phyloP scores from a whole-genome alignment of 768 basidiomycete species.

The Pulveroboletus sp. region DNA sequence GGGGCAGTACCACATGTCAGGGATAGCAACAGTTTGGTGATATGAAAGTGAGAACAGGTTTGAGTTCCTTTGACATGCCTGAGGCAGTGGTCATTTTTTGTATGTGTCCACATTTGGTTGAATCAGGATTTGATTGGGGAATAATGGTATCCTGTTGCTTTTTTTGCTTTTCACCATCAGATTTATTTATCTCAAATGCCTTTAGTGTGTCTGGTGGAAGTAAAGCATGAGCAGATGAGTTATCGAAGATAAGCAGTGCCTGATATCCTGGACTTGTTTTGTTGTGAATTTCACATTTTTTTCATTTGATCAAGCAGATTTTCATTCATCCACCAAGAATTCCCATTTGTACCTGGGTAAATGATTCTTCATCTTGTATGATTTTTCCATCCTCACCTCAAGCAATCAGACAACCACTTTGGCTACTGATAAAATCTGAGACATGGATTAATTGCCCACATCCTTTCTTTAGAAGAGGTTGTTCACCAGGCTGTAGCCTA shows the following conservation, averaged over 20 bases:
- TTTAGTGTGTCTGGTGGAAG: slow-evolving; percentile 17
- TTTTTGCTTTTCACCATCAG: slow-evolving; percentile 19
- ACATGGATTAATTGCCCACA: background rate
- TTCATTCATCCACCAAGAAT: background rate
- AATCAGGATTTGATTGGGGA: too few species aligned
- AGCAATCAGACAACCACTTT: background rate
- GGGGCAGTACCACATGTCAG: too few species aligned
- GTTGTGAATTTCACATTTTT: background rate
- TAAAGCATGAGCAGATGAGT: background rate
- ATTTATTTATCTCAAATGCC: slow-evolving; percentile 26
- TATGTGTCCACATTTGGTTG: too few species aligned
- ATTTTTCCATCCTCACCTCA: background rate
- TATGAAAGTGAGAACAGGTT: too few species aligned
- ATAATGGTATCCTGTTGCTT: too few species aligned
- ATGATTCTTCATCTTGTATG: background rate
- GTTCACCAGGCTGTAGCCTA: too few species aligned
- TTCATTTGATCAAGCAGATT: background rate
- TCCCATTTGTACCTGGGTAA: background rate
- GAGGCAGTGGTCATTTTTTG: too few species aligned
- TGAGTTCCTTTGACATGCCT: too few species aligned
- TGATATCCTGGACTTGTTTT: background rate
- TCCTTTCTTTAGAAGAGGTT: too few species aligned
- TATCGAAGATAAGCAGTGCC: background rate
- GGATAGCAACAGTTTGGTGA: too few species aligned
- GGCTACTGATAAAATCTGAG: background rate